These are phyloP conservation scores for Cyberlindnera veronae DNA, from an alignment of 805 yeast species.

Conservation along the genomic window DNA sequence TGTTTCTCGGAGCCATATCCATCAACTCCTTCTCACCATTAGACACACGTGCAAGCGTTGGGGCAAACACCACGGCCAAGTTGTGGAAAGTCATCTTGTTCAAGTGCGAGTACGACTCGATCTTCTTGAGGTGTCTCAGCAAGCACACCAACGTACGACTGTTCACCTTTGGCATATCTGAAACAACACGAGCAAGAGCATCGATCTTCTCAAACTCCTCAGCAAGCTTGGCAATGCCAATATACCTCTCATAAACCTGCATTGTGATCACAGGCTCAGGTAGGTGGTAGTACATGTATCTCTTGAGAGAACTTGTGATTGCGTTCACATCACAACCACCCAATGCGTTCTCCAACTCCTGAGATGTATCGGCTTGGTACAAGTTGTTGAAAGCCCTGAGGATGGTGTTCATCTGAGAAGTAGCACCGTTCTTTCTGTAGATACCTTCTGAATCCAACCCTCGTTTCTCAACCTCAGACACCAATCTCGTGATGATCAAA, in stretches of 20 bases:
- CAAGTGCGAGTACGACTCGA: constrained; percentile 46
- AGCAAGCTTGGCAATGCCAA: constrained; percentile 45
- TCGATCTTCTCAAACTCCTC: constrained; percentile 28
- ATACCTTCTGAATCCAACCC: constrained; percentile 83
- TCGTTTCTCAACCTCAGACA: constrained; percentile 70
- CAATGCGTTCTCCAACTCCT: constrained; percentile 34
- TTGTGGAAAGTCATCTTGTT: constrained; percentile 85
- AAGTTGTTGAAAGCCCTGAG: constrained; percentile 30
- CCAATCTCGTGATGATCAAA: constrained; percentile 63
- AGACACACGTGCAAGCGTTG: constrained; percentile 78
- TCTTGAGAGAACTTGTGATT: constrained; percentile 78
- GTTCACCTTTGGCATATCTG: constrained; percentile 65
- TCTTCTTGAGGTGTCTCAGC: constrained; percentile 59
- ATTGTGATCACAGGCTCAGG: constrained; percentile 83
- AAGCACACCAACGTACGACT: constrained; percentile 51
- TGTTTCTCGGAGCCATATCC: constrained; percentile 81
- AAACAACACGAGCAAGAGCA: constrained; percentile 44
- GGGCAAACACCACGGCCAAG: constrained; percentile 90
- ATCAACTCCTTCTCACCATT: constrained; percentile 77
- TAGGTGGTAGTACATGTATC: constrained; percentile 71
- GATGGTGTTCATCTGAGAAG: constrained; percentile 33
- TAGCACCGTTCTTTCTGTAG: constrained; percentile 73
- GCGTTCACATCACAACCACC: constrained; percentile 73
- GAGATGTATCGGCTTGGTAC: constrained; percentile 31
- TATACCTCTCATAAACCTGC: constrained; percentile 61